Evolutionary conservation across 2,329 filamentous ascomycete genomes (phyloP).

Genomic region (Fusarium pininemorale): DNA sequence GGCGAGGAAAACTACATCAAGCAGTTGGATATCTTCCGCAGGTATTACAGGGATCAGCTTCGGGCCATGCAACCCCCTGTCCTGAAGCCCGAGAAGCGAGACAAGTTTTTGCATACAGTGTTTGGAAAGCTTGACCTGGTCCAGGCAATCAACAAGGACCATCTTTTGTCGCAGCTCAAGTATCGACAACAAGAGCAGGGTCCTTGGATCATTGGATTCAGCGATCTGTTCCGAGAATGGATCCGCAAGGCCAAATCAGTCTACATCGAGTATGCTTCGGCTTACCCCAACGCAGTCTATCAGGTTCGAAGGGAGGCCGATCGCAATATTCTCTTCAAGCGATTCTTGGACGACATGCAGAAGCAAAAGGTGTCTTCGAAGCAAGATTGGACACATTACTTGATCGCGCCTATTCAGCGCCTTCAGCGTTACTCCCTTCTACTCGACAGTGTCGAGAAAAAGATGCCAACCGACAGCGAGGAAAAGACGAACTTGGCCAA

Average conservation of each 20-base stretch:
- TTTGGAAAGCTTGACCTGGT: constrained; percentile 93
- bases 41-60: constrained; percentile 86
- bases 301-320: constrained; percentile 85
- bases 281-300: constrained; percentile 85
- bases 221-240: constrained; percentile 98
- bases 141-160: constrained; percentile 90
- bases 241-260: constrained; percentile 89
- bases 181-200: constrained; percentile 97
- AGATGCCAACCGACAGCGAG: constrained; percentile 83
- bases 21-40: constrained; percentile 84
- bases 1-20: constrained; percentile 92
- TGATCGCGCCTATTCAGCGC: constrained; percentile 92
- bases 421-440: constrained; percentile 90
- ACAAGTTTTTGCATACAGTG: constrained; percentile 83
- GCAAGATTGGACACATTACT: constrained; percentile 91
- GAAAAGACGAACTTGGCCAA: constrained; percentile 86
- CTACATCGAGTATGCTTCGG: constrained; percentile 91
- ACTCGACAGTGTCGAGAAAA: constrained; percentile 82
- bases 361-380: constrained; percentile 82
- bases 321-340: constrained; percentile 84
- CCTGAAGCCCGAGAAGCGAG: constrained; percentile 79
- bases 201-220: constrained; percentile 92
- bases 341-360: constrained; percentile 83
- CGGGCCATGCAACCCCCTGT: constrained; percentile 78
- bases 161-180: constrained; percentile 91